Base-by-base conservation (phyloP, 164 flowering plant species). In the Paratinospora sagittata region DNA sequence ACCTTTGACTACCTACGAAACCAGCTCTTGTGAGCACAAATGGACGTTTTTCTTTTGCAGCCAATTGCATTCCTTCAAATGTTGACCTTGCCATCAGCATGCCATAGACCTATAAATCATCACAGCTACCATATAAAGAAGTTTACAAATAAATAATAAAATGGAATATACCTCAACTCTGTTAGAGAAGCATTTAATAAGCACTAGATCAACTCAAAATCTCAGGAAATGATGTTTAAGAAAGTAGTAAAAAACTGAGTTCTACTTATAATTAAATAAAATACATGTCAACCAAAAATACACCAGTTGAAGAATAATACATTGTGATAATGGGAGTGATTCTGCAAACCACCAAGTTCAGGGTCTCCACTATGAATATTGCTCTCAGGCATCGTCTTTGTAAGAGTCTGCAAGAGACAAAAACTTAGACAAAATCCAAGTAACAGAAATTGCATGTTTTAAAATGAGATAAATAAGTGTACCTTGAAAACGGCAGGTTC, bases 11-110 rank as follows among this genome's bases (percentile, higher is more conserved):
- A 66, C 98, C 97, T 26, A 85, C 72, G 82, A 84, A 94, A 64
- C 97, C 97, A 78, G 98, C 98, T 83, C 98, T 84, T 0, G 97
- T 90, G 71, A 94, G 93, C 74, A 94, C 98, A 82, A 94, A 94
- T 11, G 98, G 98, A 27, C 98, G 97, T 73, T 81, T 90, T 21
- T 83, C 78, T 55, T 73, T 77, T 73, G 84, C 71, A 52, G 88
- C 96, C 82, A 88, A 68, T 75, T 89, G 83, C 93, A 94, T 90
- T 71, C 98, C 98, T 78, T 90, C 96, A 77, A 75, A 85, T 37
- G 98, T 90, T 47, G 98, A 94, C 78, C 93, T 88, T 69, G 98
- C 98, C 98, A 94, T 94, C 80, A 94, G 82, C 88, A 89, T 76
- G 24, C 98, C 98, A 87, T 91, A 94, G 17, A 89, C 98, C 98